phyloP scores from a whole-genome alignment of 768 basidiomycete genomes.

The Leucosporidium scottii region DNA sequence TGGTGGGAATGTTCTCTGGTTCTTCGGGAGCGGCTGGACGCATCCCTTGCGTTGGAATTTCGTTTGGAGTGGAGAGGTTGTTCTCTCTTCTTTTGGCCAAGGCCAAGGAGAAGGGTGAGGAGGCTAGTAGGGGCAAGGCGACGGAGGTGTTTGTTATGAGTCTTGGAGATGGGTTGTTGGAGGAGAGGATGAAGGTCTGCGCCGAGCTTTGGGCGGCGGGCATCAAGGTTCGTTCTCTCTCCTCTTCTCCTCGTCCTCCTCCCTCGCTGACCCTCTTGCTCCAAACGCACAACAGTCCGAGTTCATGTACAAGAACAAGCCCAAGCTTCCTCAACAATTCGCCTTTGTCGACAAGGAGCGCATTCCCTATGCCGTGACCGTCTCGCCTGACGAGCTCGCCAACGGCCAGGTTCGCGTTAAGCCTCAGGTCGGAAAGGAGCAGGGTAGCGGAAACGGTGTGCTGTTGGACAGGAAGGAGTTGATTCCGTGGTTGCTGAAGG shows the following conservation, averaged over 20 bases:
- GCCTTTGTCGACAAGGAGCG: conserved; percentile 83
- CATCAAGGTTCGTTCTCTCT: conserved; percentile 59
- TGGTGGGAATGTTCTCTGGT: conserved; percentile 74
- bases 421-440: conserved; percentile 58
- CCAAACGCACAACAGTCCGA: conserved; percentile 55
- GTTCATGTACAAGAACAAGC: conserved; percentile 85
- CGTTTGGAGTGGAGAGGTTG: conserved; percentile 85
- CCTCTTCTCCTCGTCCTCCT: neutral
- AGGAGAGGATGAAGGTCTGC: conserved; percentile 73
- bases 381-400: conserved; percentile 79
- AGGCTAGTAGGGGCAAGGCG: conserved; percentile 56
- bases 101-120: conserved; percentile 50
- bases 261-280: neutral
- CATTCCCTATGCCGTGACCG: conserved; percentile 83
- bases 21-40: conserved; percentile 31
- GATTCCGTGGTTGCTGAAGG: neutral
- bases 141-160: conserved; percentile 92
- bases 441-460: conserved; percentile 48
- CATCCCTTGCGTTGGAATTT: conserved; percentile 85
- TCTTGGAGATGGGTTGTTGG: conserved; percentile 77
- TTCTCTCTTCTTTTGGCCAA: conserved; percentile 85
- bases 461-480: neutral
- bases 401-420: conserved; percentile 82
- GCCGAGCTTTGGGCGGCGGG: conserved; percentile 75
- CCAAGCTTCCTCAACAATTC: conserved; percentile 79